Base-by-base conservation (phyloP, 805 yeast species). In the Phaffomyces opuntiae region DNA sequence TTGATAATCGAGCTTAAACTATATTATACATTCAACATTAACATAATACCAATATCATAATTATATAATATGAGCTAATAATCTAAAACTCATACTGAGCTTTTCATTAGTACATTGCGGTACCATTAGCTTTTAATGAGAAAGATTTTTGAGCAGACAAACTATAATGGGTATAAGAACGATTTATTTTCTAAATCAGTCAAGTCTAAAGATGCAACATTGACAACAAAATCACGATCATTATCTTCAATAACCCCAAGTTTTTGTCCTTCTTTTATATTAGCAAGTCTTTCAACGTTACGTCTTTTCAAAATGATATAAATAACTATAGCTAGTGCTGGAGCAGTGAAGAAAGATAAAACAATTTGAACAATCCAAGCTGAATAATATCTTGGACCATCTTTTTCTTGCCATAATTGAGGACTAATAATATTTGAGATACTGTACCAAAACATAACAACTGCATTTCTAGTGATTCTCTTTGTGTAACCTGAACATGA, bases 291-390 rank as follows among this genome's bases (percentile, higher is more conserved):
- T 42, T 63, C 58, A 1, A 44, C 55, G 49, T 80, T 80, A 56
- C 83, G 68, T 45, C 54, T 62, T 24, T 55, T 62, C 41, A 80
- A 59, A 36, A 78, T 66, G 47, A 47, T 66, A 65, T 77, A 67
- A 36, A 74, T 74, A 3, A 72, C 62, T 4, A 72, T 43, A 6
- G 74, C 65, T 16, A 74, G 31, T 3, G 64, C 39, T 4, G 83
- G 80, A 1, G 81, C 73, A 11, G 63, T 37, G 35, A 66, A 60
- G 55, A 74, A 78, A 9, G 77, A 68, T n/a, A 75, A 51, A 11
- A 76, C 78, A 42, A 77, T 74, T 54, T 77, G 83, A 11, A 76
- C 78, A 44, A 70, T 64, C 83, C 83, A 72, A 9, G 78, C 73
- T 2, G 70, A 66, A 14, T 57, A 49, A 52, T 66, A 73, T 46